phyloP scores from a whole-genome alignment of 495 filamentous ascomycete species.

The Hyaloscypha hepaticicola region DNA sequence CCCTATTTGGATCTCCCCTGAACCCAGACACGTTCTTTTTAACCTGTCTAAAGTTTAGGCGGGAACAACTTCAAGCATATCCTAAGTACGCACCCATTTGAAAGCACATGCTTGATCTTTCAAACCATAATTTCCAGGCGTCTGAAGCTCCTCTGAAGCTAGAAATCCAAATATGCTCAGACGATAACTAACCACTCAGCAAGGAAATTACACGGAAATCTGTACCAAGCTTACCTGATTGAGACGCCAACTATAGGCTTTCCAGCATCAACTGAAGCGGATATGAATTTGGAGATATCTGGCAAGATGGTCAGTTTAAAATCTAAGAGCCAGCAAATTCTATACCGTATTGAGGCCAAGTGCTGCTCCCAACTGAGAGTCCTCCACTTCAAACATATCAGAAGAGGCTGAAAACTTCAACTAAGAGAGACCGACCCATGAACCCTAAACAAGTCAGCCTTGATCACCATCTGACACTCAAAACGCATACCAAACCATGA shows the following conservation, averaged over 20 bases:
- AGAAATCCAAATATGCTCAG: constrained; percentile 21
- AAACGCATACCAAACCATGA: constrained; percentile 18
- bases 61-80: background rate
- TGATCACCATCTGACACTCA: background rate
- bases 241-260: constrained; percentile 26
- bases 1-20: constrained; percentile 35
- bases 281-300: constrained; percentile 15
- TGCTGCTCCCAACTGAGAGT: constrained; percentile 13
- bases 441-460: constrained; percentile 16
- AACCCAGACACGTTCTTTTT: constrained; percentile 40
- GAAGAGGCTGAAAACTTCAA: background rate
- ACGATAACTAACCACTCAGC: constrained; percentile 17
- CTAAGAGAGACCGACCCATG: constrained; percentile 15
- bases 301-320: background rate
- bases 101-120: constrained; percentile 27
- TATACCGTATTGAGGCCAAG: constrained; percentile 26
- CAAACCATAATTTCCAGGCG: constrained; percentile 15
- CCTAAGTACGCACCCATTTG: constrained; percentile 16
- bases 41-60: constrained; percentile 6
- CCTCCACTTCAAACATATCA: constrained; percentile 10
- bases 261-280: constrained; percentile 8
- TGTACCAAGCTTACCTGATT: constrained; percentile 15
- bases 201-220: background rate
- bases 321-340: background rate
- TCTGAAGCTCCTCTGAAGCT: constrained; percentile 10